Percentiles rank a stretch among this genome's conserved stretches.
phyloP scores from a whole-genome alignment of 2,329 filamentous ascomycete species.

The Fusarium goolgardi region DNA sequence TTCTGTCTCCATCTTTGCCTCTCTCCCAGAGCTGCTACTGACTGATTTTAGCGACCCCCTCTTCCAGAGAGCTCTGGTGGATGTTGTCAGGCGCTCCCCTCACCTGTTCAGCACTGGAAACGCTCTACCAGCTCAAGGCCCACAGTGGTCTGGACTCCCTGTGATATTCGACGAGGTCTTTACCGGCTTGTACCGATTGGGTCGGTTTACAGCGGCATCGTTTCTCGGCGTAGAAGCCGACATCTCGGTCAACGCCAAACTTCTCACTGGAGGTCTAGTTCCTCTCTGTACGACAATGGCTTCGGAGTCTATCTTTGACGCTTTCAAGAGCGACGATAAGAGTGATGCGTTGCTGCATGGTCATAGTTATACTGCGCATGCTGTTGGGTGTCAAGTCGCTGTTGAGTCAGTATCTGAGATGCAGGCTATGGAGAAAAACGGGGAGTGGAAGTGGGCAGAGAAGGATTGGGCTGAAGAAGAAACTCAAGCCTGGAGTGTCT shows the following conservation, averaged over 20 bases:
- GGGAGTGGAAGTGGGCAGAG: conserved; percentile 62
- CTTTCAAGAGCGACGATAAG: conserved; percentile 78
- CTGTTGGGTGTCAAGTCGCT: conserved; percentile 83
- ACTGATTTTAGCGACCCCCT: conserved; percentile 72
- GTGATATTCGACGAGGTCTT: conserved; percentile 90
- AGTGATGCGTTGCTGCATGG: conserved; percentile 83
- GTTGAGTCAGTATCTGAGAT: conserved; percentile 73
- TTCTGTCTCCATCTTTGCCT: neutral
- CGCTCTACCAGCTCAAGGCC: conserved; percentile 14
- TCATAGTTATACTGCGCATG: conserved; percentile 88
- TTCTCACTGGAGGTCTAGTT: conserved; percentile 82
- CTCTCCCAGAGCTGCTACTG: conserved; percentile 7
- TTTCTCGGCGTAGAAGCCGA: conserved; percentile 77
- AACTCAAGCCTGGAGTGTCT: conserved; percentile 71
- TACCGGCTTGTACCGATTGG: conserved; percentile 84
- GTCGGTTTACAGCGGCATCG: conserved; percentile 75
- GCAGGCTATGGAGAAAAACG: conserved; percentile 65
- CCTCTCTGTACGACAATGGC: conserved; percentile 82
- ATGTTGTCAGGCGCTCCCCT: conserved; percentile 70
- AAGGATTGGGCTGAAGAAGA: conserved; percentile 25
- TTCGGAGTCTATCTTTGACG: conserved; percentile 76
- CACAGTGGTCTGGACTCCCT: conserved; percentile 77
- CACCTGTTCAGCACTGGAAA: conserved; percentile 61
- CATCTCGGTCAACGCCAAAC: conserved; percentile 83
- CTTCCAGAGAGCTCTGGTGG: conserved; percentile 78